These are phyloP conservation scores for Pinus albicaulis DNA, from an alignment of 75 land plant genomes.

Conservation along the genomic window DNA sequence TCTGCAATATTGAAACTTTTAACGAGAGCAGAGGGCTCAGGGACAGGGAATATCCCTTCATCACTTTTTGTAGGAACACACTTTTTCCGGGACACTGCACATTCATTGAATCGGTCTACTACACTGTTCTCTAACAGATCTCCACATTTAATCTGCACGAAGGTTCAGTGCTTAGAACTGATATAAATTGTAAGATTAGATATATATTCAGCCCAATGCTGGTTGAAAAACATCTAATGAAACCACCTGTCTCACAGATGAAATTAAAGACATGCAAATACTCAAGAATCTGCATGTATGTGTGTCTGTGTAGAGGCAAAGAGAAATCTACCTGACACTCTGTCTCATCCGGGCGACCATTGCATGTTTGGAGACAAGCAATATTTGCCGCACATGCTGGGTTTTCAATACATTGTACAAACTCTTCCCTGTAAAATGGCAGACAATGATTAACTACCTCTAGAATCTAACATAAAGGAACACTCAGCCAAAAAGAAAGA, in stretches of 20 bases:
- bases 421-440: constrained; percentile 42
- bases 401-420: constrained; percentile 86
- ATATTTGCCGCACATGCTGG: constrained; percentile 94
- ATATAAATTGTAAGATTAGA: not conserved
- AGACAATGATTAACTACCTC: not conserved
- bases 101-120: constrained; percentile 94
- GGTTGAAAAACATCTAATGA: not conserved
- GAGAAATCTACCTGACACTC: constrained; percentile 79
- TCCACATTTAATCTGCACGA: constrained; percentile 88
- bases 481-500: no score
- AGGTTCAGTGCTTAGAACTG: not conserved
- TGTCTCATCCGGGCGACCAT: constrained; percentile 94
- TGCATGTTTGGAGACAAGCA: constrained; percentile 96
- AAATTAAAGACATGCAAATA: not conserved
- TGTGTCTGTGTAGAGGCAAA: not conserved
- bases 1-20: constrained; percentile 69
- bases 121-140: constrained; percentile 92
- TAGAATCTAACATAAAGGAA: no score
- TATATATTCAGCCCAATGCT: not conserved
- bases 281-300: not conserved
- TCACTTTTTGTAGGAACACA: constrained; percentile 89
- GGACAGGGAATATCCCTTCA: constrained; percentile 79
- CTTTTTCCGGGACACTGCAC: constrained; percentile 91
- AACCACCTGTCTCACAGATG: not conserved
- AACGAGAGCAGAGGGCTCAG: constrained; percentile 67